Conservation (phyloP, 2,329 filamentous ascomycete species). For the Blastomyces emzantsi region DNA sequence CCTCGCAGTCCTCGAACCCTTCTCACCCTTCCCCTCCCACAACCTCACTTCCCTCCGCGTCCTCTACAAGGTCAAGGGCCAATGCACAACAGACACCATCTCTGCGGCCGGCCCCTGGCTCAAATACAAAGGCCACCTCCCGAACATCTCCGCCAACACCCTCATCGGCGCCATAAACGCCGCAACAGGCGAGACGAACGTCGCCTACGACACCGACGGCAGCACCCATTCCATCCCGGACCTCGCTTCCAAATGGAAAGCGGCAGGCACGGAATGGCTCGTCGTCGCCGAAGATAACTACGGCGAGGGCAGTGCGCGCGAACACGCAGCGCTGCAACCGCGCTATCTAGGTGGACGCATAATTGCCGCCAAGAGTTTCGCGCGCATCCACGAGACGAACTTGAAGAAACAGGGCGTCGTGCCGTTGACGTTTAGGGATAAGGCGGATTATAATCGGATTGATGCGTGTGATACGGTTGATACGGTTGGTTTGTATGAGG, state of each 20-base stretch:
- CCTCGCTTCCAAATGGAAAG: slow-evolving; percentile 75
- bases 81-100: slow-evolving; percentile 98
- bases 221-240: slow-evolving; percentile 71
- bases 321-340: slow-evolving; percentile 84
- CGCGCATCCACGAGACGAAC: slow-evolving; percentile 90
- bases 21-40: slow-evolving; percentile 65
- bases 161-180: slow-evolving; percentile 91
- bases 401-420: slow-evolving; percentile 97
- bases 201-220: slow-evolving; percentile 78
- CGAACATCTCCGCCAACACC: slow-evolving; percentile 96
- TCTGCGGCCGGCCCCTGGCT: slow-evolving; percentile 95
- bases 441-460: slow-evolving; percentile 78
- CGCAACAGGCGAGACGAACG: slow-evolving; percentile 85
- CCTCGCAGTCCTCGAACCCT: slow-evolving; percentile 84
- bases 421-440: slow-evolving; percentile 80
- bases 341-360: slow-evolving; percentile 80
- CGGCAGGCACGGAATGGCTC: slow-evolving; percentile 68
- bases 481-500: slow-evolving; percentile 75
- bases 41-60: slow-evolving; percentile 74
- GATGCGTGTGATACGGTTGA: slow-evolving; percentile 72
- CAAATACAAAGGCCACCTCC: slow-evolving; percentile 98
- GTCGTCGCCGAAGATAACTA: slow-evolving; percentile 98
- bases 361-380: slow-evolving; percentile 79
- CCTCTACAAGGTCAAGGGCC: slow-evolving; percentile 91
- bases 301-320: slow-evolving; percentile 79